Evolutionary conservation across 345 rosid genomes (phyloP).

Genomic region (Camelina neglecta): DNA sequence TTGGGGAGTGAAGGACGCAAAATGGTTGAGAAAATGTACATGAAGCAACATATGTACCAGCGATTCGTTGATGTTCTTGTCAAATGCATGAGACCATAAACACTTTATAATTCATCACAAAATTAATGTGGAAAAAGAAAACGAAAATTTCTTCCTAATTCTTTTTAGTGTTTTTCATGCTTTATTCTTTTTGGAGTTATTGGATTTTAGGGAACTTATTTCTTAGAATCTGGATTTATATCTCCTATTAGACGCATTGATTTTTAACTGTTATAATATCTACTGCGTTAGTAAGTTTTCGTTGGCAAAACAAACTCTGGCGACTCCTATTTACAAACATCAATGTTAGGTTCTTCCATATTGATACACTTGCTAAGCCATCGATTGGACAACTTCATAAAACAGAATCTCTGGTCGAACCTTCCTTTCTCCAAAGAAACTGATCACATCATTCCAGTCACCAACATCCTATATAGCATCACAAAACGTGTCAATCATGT

Average conservation of each 20-base stretch:
- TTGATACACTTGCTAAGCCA: conserved; percentile 4
- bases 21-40: conserved; percentile 63
- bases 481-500: neutral
- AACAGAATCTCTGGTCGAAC: conserved; percentile 32
- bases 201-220: neutral
- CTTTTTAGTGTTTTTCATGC: no score
- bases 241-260: no score
- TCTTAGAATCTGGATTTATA: no score
- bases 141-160: neutral
- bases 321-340: no score
- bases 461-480: conserved; percentile 32
- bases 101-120: conserved; percentile 13
- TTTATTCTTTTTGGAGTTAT: neutral
- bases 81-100: conserved; percentile 74
- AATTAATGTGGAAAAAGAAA: neutral
- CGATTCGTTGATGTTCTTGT: conserved; percentile 71
- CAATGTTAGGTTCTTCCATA: neutral
- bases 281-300: no score
- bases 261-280: no score
- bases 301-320: no score
- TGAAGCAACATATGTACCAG: conserved; percentile 91
- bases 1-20: conserved; percentile 77
- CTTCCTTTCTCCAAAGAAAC: conserved; percentile 21
- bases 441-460: conserved; percentile 29
- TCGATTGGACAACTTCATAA: conserved; percentile 20